Evolutionary conservation across 169 alveolate genomes (phyloP).

Genomic region (Theileria parva): DNA sequence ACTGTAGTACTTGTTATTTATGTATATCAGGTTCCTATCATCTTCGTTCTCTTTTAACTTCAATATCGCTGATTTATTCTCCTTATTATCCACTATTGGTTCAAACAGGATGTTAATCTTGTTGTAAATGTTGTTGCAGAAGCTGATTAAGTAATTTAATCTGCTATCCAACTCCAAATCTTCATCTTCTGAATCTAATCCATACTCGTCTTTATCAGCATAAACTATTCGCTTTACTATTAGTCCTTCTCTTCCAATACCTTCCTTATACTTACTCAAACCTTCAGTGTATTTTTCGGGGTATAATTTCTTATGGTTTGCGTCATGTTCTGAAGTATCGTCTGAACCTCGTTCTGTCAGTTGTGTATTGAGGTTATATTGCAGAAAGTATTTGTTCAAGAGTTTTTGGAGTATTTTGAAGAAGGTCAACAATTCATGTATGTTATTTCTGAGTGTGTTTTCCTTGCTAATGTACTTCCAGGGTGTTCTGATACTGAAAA

Average conservation of each 20-base stretch:
- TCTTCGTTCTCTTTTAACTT: neutral
- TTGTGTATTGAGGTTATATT: constrained; percentile 30
- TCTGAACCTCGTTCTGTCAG: neutral
- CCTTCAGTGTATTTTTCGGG: neutral
- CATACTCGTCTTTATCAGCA: constrained; percentile 61
- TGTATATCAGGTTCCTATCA: constrained; percentile 18
- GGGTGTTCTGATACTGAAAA: constrained; percentile 77
- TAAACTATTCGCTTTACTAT: constrained; percentile 47
- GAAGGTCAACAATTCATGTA: constrained; percentile 66
- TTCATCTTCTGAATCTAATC: constrained; percentile 43
- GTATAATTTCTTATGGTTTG: neutral
- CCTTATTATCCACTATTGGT: constrained; percentile 3
- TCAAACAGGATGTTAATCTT: neutral
- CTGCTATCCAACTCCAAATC: constrained; percentile 16
- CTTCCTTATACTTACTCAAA: constrained; percentile 5
- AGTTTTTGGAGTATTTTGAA: constrained; percentile 71
- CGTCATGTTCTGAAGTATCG: neutral
- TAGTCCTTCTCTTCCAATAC: constrained; percentile 50
- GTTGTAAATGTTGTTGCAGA: constrained; percentile 44
- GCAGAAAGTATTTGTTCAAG: constrained; percentile 51
- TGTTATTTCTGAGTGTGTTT: constrained; percentile 71
- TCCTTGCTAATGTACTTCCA: constrained; percentile 78
- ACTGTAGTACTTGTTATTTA: constrained; percentile 70
- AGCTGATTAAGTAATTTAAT: neutral
- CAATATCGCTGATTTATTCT: constrained; percentile 24